Conservation (phyloP, 768 basidiomycete species). For the Psilocybe cubensis region DNA sequence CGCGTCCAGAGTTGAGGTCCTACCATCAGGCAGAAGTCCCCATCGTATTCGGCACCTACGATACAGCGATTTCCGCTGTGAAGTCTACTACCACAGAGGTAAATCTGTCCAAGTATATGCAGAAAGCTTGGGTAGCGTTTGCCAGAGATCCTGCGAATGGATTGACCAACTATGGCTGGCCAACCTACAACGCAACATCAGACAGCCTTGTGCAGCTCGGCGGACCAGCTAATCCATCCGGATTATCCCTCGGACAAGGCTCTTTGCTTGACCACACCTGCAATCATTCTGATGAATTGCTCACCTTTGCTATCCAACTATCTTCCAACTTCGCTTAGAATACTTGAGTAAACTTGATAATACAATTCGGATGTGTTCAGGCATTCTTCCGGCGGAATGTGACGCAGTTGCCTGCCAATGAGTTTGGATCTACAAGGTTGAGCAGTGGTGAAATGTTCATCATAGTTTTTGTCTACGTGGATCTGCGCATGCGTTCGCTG, state of each 20-base stretch:
- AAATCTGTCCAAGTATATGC: constrained; percentile 33
- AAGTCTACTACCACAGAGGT: constrained; percentile 20
- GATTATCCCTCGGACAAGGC: constrained; percentile 12
- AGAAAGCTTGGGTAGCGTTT: constrained; percentile 41
- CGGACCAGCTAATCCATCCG: constrained; percentile 17
- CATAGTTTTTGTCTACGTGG: no score
- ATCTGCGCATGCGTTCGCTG: no score
- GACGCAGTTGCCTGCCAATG: no score
- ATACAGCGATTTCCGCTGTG: not conserved
- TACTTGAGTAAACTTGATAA: no score
- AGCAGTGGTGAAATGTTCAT: no score
- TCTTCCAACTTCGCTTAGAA: not conserved
- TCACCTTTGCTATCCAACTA: not conserved
- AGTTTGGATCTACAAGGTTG: no score
- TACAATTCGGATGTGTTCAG: no score
- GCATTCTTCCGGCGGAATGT: no score
- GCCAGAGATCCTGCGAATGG: constrained; percentile 37
- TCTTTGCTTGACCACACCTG: constrained; percentile 19
- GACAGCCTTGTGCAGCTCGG: constrained; percentile 21
- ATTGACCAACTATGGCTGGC: constrained; percentile 24
- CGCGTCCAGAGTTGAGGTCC: constrained; percentile 31
- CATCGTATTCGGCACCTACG: constrained; percentile 35
- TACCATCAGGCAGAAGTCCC: constrained; percentile 41
- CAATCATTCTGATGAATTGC: constrained; percentile 3
- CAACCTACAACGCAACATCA: constrained; percentile 18